Percentiles rank a stretch among this genome's conserved stretches.
These are phyloP conservation scores for Butyriboletus loyo DNA, from an alignment of 768 basidiomycete species.

Conservation along the genomic window DNA sequence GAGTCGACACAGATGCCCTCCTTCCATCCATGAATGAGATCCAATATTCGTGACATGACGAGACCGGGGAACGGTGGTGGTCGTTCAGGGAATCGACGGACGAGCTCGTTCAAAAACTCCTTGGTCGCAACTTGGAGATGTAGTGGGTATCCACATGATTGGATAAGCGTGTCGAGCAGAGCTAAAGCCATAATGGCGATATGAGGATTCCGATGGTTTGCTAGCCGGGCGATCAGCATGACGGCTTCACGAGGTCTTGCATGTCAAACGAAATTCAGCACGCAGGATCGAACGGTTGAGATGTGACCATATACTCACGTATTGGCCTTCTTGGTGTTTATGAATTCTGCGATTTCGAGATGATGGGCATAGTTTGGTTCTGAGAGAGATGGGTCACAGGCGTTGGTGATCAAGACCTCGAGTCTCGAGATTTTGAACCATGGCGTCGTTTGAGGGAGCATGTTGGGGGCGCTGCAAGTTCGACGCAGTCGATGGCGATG, in stretches of 20 bases:
- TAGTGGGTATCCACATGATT: constrained; percentile 95
- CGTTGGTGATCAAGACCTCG: constrained; percentile 71
- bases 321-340: constrained; percentile 96
- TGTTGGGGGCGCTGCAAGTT: constrained; percentile 17
- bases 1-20: constrained; percentile 85
- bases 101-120: constrained; percentile 97
- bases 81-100: constrained; percentile 94
- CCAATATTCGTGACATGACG: constrained; percentile 92
- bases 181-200: constrained; percentile 82
- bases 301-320: constrained; percentile 50
- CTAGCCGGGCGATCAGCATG: constrained; percentile 76
- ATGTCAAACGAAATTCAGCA: background rate
- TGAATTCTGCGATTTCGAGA: constrained; percentile 89
- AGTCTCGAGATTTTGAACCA: constrained; percentile 61
- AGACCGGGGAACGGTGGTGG: constrained; percentile 93
- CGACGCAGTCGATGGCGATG: background rate
- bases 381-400: constrained; percentile 80
- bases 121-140: constrained; percentile 97
- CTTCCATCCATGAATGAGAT: constrained; percentile 92
- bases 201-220: constrained; percentile 93
- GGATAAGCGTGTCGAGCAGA: constrained; percentile 87
- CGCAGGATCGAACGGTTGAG: background rate
- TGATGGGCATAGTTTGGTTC: constrained; percentile 92
- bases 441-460: constrained; percentile 51
- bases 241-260: constrained; percentile 86